Evolutionary conservation across 2,329 filamentous ascomycete genomes (phyloP).

Genomic region (Epichloe baconii): DNA sequence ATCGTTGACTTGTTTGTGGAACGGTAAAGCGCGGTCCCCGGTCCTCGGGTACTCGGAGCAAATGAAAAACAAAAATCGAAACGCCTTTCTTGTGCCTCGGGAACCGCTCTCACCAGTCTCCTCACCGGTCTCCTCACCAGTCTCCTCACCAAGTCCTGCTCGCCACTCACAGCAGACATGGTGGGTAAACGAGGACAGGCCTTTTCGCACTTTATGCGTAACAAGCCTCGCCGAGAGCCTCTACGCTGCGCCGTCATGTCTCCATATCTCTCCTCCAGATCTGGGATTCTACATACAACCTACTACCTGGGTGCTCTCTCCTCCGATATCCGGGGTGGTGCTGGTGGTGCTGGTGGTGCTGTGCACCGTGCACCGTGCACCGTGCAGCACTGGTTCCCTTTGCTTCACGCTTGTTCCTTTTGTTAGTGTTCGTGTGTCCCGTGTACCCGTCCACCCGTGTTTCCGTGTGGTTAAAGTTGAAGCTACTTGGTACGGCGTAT

Average conservation of each 20-base stretch:
- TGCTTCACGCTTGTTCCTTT: neutral
- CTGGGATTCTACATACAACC: neutral
- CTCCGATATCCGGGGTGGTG: neutral
- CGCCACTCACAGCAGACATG: neutral
- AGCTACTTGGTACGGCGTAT: neutral
- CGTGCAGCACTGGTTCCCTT: neutral
- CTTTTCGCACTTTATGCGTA: neutral
- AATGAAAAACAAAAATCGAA: too few relatives aligned
- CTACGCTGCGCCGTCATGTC: neutral
- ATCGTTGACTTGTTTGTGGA: neutral
- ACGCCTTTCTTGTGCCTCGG: neutral
- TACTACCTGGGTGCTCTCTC: neutral
- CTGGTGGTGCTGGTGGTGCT: neutral
- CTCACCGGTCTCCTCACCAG: too few relatives aligned
- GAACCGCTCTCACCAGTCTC: neutral
- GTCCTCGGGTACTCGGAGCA: neutral
- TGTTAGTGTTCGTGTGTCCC: neutral
- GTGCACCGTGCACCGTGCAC: neutral
- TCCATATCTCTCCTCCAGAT: conserved; percentile 1
- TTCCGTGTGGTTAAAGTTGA: neutral
- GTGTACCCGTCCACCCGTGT: neutral
- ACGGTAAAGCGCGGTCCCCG: neutral
- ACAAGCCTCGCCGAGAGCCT: neutral
- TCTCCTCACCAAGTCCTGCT: neutral
- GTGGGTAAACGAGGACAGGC: neutral